Base-by-base conservation (phyloP, 192 early-diverging fungal species). In the Allomyces macrogynus region DNA sequence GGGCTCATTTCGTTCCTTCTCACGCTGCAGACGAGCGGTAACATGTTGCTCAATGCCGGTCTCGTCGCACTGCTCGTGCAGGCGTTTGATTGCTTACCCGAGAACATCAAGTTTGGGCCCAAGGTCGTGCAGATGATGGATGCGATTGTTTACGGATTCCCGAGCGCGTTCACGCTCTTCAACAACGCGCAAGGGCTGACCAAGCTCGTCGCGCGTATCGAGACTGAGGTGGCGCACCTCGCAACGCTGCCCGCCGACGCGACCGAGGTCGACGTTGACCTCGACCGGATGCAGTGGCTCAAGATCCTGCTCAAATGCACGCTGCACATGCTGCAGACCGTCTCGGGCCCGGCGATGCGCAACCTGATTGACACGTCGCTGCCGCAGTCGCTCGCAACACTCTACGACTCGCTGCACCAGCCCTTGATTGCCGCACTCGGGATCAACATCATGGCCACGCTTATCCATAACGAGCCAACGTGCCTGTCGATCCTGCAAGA, bases 391-490 rank as follows among this genome's bases (percentile, higher is more conserved):
- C 68, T 99, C 43, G 75, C 79, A 66, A 67, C 68, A 0, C 83
- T 95, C 23, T 83, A 96, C 68, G 78, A 84, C 0, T 76, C 79
- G 10, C 76, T 84, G 23, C 95, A 93, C 74, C 91, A 91, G 24
- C 81, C 77, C 44, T 87, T 85, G 63, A 77, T 93, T 4, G 92
- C 88, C 69, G 90, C 91, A 20, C 77, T 88, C 61, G 90, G 91
- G 0, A 87, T 93, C 66, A 92, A 93, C 69, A 87, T 93, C 49
- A 92, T 90, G 81, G 84, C 94, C 0, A 91, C 89, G 5, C 88
- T 99, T 62, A 91, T 99, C 43, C 92, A 99, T 69, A 99, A 99
- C 67, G 96, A 99, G 65, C 96, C 96, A 1, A 97, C 94, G 0
- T 91, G 84, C 16, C 74, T 99, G 25, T 72, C 87, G 10, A 95